phyloP scores from a whole-genome alignment of 495 filamentous ascomycete genomes.

The Jackrogersella minutella region DNA sequence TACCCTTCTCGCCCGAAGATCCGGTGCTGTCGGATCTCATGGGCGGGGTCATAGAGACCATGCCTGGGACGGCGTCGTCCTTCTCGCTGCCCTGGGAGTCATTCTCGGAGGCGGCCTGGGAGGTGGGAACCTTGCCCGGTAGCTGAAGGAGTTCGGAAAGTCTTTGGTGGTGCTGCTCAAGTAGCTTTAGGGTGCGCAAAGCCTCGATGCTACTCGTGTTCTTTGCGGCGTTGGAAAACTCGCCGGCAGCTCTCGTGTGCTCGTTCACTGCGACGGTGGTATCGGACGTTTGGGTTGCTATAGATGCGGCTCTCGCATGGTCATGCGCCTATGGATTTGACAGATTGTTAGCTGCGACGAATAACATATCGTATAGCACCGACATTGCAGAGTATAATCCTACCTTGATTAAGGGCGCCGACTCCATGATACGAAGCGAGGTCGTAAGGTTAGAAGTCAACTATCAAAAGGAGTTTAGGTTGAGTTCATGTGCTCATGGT shows the following conservation, averaged over 20 bases:
- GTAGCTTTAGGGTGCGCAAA: slow-evolving; percentile 78
- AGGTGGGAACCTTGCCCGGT: slow-evolving; percentile 66
- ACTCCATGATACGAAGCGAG: slow-evolving; percentile 48
- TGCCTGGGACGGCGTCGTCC: slow-evolving; percentile 36
- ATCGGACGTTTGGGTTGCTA: slow-evolving; percentile 75
- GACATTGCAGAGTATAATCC: slow-evolving; percentile 6
- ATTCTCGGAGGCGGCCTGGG: slow-evolving; percentile 46
- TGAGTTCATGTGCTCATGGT: no score
- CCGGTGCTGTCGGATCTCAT: slow-evolving; percentile 32
- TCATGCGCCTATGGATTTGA: slow-evolving; percentile 75
- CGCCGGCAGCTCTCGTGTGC: slow-evolving; percentile 86
- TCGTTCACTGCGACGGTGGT: slow-evolving; percentile 83
- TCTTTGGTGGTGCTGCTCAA: slow-evolving; percentile 85
- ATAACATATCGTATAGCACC: slow-evolving; percentile 7
- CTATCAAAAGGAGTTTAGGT: slow-evolving; percentile 3
- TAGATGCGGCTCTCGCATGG: slow-evolving; percentile 81
- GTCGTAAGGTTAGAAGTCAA: background rate
- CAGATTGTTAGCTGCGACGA: slow-evolving; percentile 27
- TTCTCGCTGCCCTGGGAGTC: slow-evolving; percentile 51
- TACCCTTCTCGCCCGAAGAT: slow-evolving; percentile 45
- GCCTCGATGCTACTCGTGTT: slow-evolving; percentile 82
- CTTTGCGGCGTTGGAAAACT: slow-evolving; percentile 84
- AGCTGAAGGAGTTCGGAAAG: slow-evolving; percentile 80
- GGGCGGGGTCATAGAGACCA: slow-evolving; percentile 17
- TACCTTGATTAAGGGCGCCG: slow-evolving; percentile 56